Base-by-base conservation (phyloP, 768 basidiomycete species). In the Phanerochaete carnosa region DNA sequence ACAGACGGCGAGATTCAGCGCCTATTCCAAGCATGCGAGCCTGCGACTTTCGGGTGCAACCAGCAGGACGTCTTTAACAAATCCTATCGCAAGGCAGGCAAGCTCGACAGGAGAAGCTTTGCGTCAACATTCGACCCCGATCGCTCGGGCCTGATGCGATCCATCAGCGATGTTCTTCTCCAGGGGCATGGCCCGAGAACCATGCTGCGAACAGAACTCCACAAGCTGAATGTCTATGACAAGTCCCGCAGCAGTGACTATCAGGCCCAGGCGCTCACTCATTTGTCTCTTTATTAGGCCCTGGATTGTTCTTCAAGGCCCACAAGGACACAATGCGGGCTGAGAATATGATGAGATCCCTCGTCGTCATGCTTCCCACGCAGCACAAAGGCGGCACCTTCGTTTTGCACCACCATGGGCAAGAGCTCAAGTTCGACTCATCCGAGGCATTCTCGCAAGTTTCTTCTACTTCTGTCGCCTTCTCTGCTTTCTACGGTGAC, bases 181-280 rank as follows among this genome's bases (percentile, higher is more conserved):
- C 55, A 68, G 19, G 67, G 71, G 16, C 61, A 64, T 2, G 55
- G 60, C 16, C 59, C 66, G n/a, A 39, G 64, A 6, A 53, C 58
- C 15, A 26, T 45, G 8, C 66, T 79, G 37, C 55, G 51, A 2
- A 63, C 70, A 1, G 77, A 80, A 60, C 59, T 79, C 11, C 77
- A 78, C 65, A 80, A 82, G 62, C 66, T 80, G 55, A 78, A 80
- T 45, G 73, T 80, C 3, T 80, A 81, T 57, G 74, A 80, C 79
- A 57, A 3, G 66, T 63, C 5, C 9, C n/a, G 28, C 25, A 4
- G 1, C 2, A 28, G 23, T 28, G 22, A 30, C 6, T 16, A 25
- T 29, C 7, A 29, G 16, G 4, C 25, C n/a, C 9, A 23, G 23
- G 11, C 16, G 19, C 19, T 45, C 22, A 23, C 23, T 45, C 8